phyloP scores from a whole-genome alignment of 2,329 filamentous ascomycete species.

The Calonectria hongkongensis region DNA sequence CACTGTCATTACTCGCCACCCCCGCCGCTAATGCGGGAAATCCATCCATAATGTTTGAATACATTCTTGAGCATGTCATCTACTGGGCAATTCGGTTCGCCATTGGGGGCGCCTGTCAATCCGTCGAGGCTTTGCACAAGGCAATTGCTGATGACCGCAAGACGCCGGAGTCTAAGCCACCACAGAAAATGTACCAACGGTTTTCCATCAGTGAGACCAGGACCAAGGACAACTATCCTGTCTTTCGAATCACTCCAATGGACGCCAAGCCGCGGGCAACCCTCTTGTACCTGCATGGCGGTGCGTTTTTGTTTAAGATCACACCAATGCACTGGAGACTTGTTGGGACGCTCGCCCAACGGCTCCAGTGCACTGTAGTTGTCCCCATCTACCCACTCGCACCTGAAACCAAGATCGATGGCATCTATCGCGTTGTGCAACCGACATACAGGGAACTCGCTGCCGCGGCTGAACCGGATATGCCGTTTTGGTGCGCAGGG shows the following conservation, averaged over 20 bases:
- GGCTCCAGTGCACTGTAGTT: neutral
- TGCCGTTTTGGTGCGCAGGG: constrained; percentile 7
- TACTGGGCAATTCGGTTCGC: neutral
- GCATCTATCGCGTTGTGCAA: neutral
- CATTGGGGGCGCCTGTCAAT: neutral
- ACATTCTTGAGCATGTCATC: neutral
- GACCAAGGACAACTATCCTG: neutral
- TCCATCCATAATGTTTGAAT: neutral
- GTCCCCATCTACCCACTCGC: constrained; percentile 14
- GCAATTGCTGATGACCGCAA: constrained; percentile 1
- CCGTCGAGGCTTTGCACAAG: constrained; percentile 1
- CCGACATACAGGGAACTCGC: neutral
- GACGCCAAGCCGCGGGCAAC: neutral
- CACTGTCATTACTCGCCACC: neutral
- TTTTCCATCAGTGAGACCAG: neutral
- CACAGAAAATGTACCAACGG: neutral
- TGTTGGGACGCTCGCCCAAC: neutral
- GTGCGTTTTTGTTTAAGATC: constrained; percentile 16
- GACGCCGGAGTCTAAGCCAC: neutral
- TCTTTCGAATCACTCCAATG: neutral
- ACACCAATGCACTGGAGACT: constrained; percentile 9
- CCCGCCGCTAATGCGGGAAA: neutral
- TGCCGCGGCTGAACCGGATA: neutral
- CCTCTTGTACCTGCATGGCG: constrained; percentile 15
- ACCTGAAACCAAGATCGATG: neutral